phyloP scores from a whole-genome alignment of 495 filamentous ascomycete species.

The Annulohypoxylon nitens region DNA sequence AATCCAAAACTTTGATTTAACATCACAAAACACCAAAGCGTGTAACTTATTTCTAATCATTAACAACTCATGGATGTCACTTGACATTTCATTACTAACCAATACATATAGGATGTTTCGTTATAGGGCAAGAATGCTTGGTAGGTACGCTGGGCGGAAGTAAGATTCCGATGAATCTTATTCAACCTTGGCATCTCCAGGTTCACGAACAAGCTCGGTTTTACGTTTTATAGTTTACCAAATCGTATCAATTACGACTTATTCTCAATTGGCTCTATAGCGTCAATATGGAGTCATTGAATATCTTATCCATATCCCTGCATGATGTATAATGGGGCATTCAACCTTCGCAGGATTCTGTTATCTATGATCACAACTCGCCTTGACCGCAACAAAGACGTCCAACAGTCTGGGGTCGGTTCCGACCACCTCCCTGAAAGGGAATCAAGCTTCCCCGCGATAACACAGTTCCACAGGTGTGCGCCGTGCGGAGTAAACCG shows the following conservation, averaged over 20 bases:
- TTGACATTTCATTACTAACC: not conserved
- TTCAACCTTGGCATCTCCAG: constrained; percentile 10
- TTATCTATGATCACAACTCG: constrained; percentile 15
- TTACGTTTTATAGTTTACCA: not conserved
- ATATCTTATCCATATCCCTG: constrained; percentile 18
- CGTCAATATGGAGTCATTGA: not conserved
- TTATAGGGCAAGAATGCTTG: too few species aligned
- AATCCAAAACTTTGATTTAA: too few species aligned
- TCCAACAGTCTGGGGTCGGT: constrained; percentile 22
- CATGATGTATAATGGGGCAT: too few species aligned
- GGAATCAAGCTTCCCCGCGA: constrained; percentile 40
- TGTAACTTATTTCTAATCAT: too few species aligned
- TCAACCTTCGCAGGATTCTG: constrained; percentile 28
- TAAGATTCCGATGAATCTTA: not conserved
- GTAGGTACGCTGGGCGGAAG: not conserved
- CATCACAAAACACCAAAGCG: too few species aligned
- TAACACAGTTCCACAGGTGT: not conserved
- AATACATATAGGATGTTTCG: too few species aligned
- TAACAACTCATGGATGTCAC: not conserved
- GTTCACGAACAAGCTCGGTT: not conserved
- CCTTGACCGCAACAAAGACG: constrained; percentile 16
- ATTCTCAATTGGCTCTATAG: not conserved
- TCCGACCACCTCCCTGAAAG: constrained; percentile 37
- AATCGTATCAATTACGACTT: not conserved
- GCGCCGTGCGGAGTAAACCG: constrained; percentile 34